phyloP scores from a whole-genome alignment of 2,329 filamentous ascomycete species.

The Sclerotinia nivalis region DNA sequence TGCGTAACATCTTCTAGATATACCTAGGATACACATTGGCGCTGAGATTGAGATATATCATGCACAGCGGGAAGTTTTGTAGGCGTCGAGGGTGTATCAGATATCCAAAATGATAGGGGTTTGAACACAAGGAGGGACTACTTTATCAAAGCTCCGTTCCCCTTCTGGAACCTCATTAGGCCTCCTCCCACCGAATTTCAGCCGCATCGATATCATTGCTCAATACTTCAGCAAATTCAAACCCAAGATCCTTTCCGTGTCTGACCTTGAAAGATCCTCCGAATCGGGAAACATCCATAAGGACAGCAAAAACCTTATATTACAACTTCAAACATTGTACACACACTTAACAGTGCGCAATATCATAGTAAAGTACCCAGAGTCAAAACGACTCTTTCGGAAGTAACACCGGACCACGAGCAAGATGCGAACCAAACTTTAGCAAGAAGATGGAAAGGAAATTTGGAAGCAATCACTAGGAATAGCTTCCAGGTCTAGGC shows the following conservation, averaged over 20 bases:
- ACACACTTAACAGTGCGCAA: constrained; percentile 5
- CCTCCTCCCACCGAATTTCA: constrained; percentile 3
- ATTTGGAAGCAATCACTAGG: background rate
- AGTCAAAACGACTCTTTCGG: constrained; percentile 13
- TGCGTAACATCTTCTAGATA: background rate
- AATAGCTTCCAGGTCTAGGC: background rate
- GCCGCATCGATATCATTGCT: background rate
- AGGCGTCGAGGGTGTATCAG: background rate
- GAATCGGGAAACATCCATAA: background rate
- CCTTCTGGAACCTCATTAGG: background rate
- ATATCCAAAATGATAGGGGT: background rate
- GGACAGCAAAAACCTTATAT: background rate
- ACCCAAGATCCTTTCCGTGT: background rate
- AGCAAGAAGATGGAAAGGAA: constrained; percentile 9
- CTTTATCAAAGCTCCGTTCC: background rate
- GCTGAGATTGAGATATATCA: background rate
- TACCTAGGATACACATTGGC: background rate
- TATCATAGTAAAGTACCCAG: constrained; percentile 3
- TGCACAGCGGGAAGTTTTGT: background rate
- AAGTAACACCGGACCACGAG: background rate
- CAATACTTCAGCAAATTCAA: background rate
- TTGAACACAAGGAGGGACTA: background rate
- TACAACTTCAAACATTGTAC: background rate
- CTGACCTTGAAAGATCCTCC: background rate
- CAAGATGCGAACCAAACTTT: background rate